phyloP scores from a whole-genome alignment of 805 yeast genomes.

The Teunomyces panamensis region DNA sequence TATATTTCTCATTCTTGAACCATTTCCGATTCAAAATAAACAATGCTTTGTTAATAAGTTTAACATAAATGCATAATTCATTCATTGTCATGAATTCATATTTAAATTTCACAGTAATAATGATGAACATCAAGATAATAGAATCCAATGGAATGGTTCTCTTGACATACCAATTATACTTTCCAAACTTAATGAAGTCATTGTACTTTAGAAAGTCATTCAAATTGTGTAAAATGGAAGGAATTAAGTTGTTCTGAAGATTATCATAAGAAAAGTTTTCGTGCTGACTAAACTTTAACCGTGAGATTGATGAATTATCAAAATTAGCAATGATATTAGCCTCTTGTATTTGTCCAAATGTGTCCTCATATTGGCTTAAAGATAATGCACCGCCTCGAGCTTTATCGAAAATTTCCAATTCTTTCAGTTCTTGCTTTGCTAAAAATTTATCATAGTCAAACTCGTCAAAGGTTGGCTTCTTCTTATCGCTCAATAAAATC shows the following conservation, averaged over 20 bases:
- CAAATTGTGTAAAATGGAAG: slow-evolving; percentile 54
- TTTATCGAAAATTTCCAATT: slow-evolving; percentile 8
- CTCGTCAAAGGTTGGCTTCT: background rate
- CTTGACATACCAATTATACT: slow-evolving; percentile 60
- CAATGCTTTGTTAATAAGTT: slow-evolving; percentile 39
- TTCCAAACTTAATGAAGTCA: slow-evolving; percentile 50
- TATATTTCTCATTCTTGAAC: slow-evolving; percentile 46
- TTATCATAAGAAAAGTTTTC: slow-evolving; percentile 49
- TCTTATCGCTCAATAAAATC: slow-evolving; percentile 32
- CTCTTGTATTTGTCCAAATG: slow-evolving; percentile 37
- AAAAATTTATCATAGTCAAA: background rate
- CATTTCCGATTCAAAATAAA: slow-evolving; percentile 43
- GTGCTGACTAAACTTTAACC: slow-evolving; percentile 31
- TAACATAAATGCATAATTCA: slow-evolving; percentile 37
- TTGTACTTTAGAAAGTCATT: slow-evolving; percentile 53
- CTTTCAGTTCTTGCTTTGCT: background rate
- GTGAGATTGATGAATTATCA: slow-evolving; percentile 35
- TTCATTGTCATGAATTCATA: slow-evolving; percentile 35
- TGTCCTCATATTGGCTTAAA: slow-evolving; percentile 37
- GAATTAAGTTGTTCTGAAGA: slow-evolving; percentile 51
- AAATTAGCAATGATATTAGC: slow-evolving; percentile 38
- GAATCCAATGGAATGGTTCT: slow-evolving; percentile 62
- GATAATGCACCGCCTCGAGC: slow-evolving; percentile 27
- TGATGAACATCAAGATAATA: slow-evolving; percentile 49
- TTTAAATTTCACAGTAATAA: slow-evolving; percentile 52